phyloP scores from a whole-genome alignment of 371 early-diverging fungal species.

The Circinella umbellata region DNA sequence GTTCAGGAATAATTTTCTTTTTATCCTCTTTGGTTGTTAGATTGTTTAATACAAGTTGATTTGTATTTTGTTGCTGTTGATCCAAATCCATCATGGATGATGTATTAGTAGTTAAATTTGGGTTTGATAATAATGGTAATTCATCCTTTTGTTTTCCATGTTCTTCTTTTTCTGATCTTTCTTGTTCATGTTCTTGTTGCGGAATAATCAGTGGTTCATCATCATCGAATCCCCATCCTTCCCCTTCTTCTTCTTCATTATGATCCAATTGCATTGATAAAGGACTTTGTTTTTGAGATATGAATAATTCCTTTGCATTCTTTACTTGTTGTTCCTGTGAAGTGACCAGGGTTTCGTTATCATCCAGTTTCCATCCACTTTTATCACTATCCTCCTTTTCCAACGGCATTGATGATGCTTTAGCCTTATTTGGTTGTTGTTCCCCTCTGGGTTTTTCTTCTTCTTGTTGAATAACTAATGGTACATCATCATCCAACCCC shows the following conservation, averaged over 20 bases:
- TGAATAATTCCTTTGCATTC: too few relatives aligned
- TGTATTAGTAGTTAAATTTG: neutral
- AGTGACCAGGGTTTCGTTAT: too few relatives aligned
- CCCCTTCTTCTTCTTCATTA: neutral
- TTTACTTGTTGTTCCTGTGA: too few relatives aligned
- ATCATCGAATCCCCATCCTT: conserved; percentile 11
- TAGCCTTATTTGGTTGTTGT: neutral
- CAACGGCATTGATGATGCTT: too few relatives aligned
- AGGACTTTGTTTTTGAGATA: neutral
- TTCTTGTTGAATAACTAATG: neutral
- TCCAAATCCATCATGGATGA: too few relatives aligned
- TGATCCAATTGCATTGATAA: neutral
- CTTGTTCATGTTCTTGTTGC: neutral
- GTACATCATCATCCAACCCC: conserved; percentile 7
- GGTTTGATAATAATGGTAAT: neutral
- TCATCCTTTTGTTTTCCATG: neutral
- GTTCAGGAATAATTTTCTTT: neutral
- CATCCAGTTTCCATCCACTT: too few relatives aligned
- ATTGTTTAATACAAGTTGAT: too few relatives aligned
- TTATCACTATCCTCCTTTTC: too few relatives aligned
- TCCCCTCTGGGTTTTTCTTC: neutral
- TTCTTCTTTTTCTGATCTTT: neutral
- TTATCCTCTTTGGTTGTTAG: neutral
- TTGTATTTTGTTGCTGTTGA: too few relatives aligned
- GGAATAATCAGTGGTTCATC: neutral